Evolutionary conservation across 148 eudicot genomes (phyloP), one percentile per base, ranked within the genome.

Genomic region (Mesembryanthemum crystallinum): DNA sequence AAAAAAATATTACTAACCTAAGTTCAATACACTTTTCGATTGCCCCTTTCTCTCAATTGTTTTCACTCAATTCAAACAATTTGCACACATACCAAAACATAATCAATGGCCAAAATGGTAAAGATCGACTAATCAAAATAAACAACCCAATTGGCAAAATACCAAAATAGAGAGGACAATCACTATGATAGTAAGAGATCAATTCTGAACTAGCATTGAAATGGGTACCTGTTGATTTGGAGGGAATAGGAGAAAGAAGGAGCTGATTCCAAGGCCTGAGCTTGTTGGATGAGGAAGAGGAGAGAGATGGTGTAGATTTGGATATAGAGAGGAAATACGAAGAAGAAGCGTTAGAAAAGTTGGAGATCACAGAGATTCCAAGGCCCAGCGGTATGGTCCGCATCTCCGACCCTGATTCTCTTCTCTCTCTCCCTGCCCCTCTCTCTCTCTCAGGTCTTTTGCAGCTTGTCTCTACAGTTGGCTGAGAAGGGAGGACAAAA

Each of bases 331-430:
- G 12, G 57, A 83, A 79, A 45, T 73, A 67, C 28, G 33, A 64
- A n/a, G 79, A 28, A 69, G 68, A 32, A 27, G 32, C 21, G 15
- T 72, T 49, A 0, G 82, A 49, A 10, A 80, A 23, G 5, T 6
- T 39, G 5, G 43, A 39, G 43, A 2, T 39, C 29, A 69, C 47
- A 28, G 83, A 79, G 73, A 77, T 47, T 49, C 85, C 49, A 45
- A 79, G 60, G 67, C 88, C 84, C 61, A 80, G 49, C 1, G 83
- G 61, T 67, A 80, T 43, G 68, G 85, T 77, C 84, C 73, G 79
- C 89, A 78, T 82, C 81, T 85, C 72, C 64, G 7, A 23, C 74
- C 12, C 64, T 37, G 27, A 29, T 21, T 64, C 68, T 64, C 69
- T 35, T 25, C 12, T 18, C 27, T 37, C 6, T n/a, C 49, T 65